These are phyloP conservation scores for Solanum sitiens DNA, from an alignment of 257 asterid genomes.

Conservation along the genomic window DNA sequence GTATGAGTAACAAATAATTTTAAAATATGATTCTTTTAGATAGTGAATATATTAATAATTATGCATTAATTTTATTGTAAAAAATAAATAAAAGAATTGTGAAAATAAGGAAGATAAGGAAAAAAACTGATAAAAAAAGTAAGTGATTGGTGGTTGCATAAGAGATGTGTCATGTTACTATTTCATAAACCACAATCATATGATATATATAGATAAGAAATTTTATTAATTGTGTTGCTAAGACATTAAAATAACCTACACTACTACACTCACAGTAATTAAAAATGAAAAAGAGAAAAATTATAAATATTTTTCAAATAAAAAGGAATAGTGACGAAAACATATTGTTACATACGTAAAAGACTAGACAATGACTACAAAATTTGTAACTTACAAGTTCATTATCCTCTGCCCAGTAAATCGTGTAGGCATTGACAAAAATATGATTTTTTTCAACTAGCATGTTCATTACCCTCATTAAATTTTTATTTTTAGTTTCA, in stretches of 20 bases:
- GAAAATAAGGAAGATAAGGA: not conserved
- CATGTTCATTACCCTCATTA: too few species aligned
- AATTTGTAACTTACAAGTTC: too few species aligned
- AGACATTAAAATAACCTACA: not conserved
- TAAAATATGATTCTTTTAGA: too few species aligned
- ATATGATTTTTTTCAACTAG: too few species aligned
- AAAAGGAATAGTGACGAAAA: not conserved
- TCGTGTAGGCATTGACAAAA: too few species aligned
- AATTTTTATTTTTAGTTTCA: too few species aligned
- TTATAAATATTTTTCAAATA: not conserved
- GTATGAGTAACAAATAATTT: too few species aligned
- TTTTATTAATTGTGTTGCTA: not conserved
- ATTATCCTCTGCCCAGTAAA: too few species aligned
- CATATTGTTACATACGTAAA: not conserved
- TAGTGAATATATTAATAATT: too few species aligned
- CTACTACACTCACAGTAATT: not conserved
- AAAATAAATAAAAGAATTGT: too few species aligned
- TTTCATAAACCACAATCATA: not conserved
- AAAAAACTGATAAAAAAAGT: too few species aligned
- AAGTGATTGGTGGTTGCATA: not conserved
- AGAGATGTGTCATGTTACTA: not conserved
- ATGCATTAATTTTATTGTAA: not conserved
- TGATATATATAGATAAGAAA: not conserved
- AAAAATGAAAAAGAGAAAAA: too few species aligned
- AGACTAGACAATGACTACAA: not conserved